Percentiles rank a stretch among this genome's conserved stretches.
phyloP scores from a whole-genome alignment of 73 alveolate species.

The Paraurostyla sp. region DNA sequence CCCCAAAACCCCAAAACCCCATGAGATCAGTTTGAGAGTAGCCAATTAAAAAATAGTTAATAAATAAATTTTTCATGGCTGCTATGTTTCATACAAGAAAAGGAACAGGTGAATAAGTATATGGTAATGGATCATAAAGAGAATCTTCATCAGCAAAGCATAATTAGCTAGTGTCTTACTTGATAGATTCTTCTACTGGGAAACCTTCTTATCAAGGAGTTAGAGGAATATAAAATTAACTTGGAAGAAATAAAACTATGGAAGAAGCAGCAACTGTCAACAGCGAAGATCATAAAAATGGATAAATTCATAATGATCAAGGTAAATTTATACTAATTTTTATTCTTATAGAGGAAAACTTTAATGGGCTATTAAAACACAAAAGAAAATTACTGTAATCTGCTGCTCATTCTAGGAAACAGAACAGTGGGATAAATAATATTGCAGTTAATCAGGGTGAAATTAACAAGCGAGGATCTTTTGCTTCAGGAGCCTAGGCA shows the following conservation, averaged over 20 bases:
- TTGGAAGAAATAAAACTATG: constrained; percentile 7
- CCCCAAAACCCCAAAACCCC: no score
- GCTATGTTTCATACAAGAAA: constrained; percentile 10
- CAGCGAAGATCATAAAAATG: neutral
- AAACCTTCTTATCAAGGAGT: neutral
- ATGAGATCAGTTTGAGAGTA: neutral
- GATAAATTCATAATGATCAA: neutral
- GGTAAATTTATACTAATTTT: neutral
- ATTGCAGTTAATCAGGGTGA: neutral
- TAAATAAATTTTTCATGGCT: constrained; percentile 26
- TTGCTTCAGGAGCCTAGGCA: neutral
- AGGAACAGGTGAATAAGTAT: neutral
- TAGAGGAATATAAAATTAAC: neutral
- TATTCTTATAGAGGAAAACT: neutral
- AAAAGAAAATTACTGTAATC: constrained; percentile 9
- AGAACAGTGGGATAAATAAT: neutral
- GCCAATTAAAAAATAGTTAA: neutral
- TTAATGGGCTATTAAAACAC: neutral
- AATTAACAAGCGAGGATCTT: neutral
- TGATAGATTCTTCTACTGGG: neutral
- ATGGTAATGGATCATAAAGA: neutral
- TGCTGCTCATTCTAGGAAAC: neutral
- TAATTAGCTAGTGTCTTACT: neutral
- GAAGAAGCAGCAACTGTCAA: constrained; percentile 6
- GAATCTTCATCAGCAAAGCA: neutral